Evolutionary conservation across 495 filamentous ascomycete genomes (phyloP).

Genomic region (Daldinia decipiens): DNA sequence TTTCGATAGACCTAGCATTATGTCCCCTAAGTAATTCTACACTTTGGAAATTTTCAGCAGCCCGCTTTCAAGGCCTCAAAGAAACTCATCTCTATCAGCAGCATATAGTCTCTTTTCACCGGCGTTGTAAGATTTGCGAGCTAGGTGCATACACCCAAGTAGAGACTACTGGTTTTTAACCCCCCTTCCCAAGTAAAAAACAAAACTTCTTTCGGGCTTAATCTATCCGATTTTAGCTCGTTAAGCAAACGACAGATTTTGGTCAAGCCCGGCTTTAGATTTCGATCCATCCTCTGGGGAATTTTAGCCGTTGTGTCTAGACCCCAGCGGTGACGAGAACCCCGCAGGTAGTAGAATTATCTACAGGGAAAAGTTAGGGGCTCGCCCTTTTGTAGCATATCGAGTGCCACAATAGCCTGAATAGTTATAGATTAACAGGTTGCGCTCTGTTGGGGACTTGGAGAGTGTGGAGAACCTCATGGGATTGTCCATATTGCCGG

Average conservation of each 20-base stretch:
- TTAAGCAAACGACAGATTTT: neutral
- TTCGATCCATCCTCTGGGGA: neutral
- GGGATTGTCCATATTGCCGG: conserved; percentile 8
- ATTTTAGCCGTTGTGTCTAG: neutral
- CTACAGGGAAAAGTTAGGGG: conserved; percentile 8
- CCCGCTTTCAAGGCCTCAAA: no score
- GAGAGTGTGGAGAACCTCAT: conserved; percentile 21
- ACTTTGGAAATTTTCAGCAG: no score
- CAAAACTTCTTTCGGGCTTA: neutral
- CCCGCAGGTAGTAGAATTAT: conserved; percentile 17
- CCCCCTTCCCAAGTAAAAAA: neutral
- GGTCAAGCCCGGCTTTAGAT: neutral
- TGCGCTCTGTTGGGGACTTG: conserved; percentile 17
- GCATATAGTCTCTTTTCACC: no score
- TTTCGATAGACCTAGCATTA: no score
- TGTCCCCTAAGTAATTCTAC: no score
- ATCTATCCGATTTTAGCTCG: neutral
- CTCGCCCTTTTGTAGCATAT: conserved; percentile 7
- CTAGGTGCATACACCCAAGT: no score
- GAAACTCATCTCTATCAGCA: no score
- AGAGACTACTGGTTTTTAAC: neutral
- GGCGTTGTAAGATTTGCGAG: no score
- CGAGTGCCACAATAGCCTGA: conserved; percentile 27
- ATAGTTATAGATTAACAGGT: conserved; percentile 17
- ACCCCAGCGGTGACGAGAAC: neutral